Base-by-base conservation (phyloP, 225 moss, liverwort and hornwort species). In the Polytrichum commune region DNA sequence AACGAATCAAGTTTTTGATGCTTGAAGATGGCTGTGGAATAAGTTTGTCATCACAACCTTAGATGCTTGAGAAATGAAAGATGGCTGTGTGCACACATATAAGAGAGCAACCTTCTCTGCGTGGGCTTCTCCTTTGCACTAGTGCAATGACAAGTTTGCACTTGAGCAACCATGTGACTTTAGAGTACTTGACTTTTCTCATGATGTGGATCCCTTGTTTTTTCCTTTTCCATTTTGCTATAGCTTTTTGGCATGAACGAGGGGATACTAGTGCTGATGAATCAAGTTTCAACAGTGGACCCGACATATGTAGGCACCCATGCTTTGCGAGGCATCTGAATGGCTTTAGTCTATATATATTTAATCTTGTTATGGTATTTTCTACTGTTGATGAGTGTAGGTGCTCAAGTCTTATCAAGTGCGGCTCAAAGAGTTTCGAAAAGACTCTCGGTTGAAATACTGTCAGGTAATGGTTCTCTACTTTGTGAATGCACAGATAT, bases 361-460 rank as follows among this genome's bases (percentile, higher is more conserved):
- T 19, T 58, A 58, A 58, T 7, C 8, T 58, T 58, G n/a, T 1
- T 58, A 6, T 58, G 57, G 19, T 3, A 58, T 58, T 19, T 58
- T 22, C 23, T 58, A 19, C 2, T 58, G 7, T 22, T 23, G 57
- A 23, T 58, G n/a, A 58, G 20, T 62, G 35, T 62, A 71, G 35
- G 66, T 86, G 26, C 57, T 86, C 7, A 78, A 64, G 71, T 77
- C 83, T 35, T 86, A 86, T 65, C 80, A 76, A 72, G 22, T 19
- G 27, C 82, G 86, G 4, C 6, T 86, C 16, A 69, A 80, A 27
- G 20, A 20, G 2, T 62, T 83, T 18, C 76, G 78, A 32, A 66
- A 16, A 26, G 80, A 86, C 61, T 24, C 32, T 24, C 83, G 86
- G 19, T 80, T 66, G 83, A 75, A 83, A 64, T 83, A 80, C 53